A percentile compares a stretch with the other conserved stretches of the same genome.
Conservation (phyloP, 148 eudicot species). For the Heliosperma pusillum region DNA sequence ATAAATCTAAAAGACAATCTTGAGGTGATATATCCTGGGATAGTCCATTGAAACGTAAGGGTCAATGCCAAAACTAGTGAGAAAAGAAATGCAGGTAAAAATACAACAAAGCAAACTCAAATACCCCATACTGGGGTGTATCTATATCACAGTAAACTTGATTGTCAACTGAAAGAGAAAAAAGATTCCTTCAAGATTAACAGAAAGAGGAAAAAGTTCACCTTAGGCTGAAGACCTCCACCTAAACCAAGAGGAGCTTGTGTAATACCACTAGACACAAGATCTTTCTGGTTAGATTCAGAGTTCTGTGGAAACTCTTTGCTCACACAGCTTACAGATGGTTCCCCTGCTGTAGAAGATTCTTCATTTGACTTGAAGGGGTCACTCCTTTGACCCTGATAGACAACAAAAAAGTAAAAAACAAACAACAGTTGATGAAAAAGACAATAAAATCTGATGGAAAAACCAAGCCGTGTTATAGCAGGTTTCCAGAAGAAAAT, state of each 20-base stretch:
- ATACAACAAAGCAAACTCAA: neutral
- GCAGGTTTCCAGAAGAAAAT: neutral
- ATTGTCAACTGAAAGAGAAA: neutral
- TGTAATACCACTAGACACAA: conserved; percentile 35
- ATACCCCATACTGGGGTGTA: neutral
- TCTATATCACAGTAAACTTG: neutral
- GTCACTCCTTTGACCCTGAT: conserved; percentile 28
- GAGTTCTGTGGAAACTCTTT: conserved; percentile 24
- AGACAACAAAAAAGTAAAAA: conserved; percentile 1
- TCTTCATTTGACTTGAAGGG: conserved; percentile 25
- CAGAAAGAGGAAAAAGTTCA: conserved; percentile 14
- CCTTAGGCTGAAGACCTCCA: conserved; percentile 94
- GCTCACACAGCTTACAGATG: conserved; percentile 27
- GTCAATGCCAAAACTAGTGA: neutral
- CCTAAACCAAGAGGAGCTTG: conserved; percentile 86
- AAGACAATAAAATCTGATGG: neutral
- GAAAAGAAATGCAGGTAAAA: too few species aligned
- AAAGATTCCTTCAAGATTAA: neutral
- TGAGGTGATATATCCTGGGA: neutral
- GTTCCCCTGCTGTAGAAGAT: conserved; percentile 28
- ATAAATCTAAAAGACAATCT: neutral
- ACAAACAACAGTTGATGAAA: neutral
- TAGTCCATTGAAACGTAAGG: neutral
- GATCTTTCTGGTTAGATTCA: conserved; percentile 17
- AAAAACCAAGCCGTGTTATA: neutral